These are phyloP conservation scores for Schizophyllum commune DNA, from an alignment of 1,284 basidiomycete species.

Conservation along the genomic window DNA sequence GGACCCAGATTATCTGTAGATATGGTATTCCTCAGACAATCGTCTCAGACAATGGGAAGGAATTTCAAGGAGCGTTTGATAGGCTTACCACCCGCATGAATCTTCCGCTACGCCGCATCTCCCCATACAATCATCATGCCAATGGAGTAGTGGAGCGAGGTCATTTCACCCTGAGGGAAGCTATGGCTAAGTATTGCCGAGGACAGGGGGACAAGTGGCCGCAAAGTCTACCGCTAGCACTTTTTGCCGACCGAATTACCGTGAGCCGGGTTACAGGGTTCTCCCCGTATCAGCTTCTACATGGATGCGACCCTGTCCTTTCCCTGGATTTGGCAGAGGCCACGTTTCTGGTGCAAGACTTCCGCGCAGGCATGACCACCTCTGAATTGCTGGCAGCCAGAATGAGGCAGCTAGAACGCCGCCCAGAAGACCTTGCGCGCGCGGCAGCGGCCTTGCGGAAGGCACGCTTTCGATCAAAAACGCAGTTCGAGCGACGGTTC, in stretches of 20 bases:
- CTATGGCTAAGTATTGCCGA: slow-evolving; percentile 14
- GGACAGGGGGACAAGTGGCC: slow-evolving; percentile 9
- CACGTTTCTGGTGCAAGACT: slow-evolving; percentile 13
- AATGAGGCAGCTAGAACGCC: slow-evolving; percentile 9
- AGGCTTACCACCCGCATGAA: neutral
- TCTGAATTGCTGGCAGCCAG: slow-evolving; percentile 10
- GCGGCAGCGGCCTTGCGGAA: slow-evolving; percentile 6
- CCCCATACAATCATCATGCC: slow-evolving; percentile 18
- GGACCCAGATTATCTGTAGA: slow-evolving; percentile 24
- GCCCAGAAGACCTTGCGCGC: neutral
- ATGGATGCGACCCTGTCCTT: slow-evolving; percentile 14
- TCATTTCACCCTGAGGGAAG: slow-evolving; percentile 18
- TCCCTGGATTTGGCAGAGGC: slow-evolving; percentile 15
- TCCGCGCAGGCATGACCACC: slow-evolving; percentile 6
- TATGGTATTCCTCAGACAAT: slow-evolving; percentile 25
- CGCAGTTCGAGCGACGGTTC: slow-evolving; percentile 9
- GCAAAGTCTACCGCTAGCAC: slow-evolving; percentile 3
- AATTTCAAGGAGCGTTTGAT: slow-evolving; percentile 16
- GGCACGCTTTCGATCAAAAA: slow-evolving; percentile 10
- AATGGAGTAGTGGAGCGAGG: slow-evolving; percentile 20
- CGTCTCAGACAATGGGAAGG: slow-evolving; percentile 25
- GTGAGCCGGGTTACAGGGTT: slow-evolving; percentile 11
- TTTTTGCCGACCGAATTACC: slow-evolving; percentile 16
- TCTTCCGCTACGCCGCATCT: slow-evolving; percentile 10
- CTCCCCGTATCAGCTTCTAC: slow-evolving; percentile 15